Evolutionary conservation across 768 basidiomycete genomes (phyloP), one percentile per base, ranked within the genome.

Genomic region (Fomitopsis serialis): DNA sequence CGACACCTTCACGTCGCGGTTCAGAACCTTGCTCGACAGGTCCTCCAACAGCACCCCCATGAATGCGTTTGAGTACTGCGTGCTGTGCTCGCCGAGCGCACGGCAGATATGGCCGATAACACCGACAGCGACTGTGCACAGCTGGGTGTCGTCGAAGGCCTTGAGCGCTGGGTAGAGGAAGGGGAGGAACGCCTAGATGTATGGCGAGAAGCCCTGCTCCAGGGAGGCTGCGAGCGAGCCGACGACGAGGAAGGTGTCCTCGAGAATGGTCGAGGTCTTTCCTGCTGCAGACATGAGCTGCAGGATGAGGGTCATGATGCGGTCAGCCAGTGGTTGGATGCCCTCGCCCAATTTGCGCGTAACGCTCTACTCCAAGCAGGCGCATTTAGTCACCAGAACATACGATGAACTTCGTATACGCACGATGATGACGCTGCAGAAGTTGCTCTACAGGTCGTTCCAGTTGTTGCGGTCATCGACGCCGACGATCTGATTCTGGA

Each of bases 391-490:
- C 0, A 35, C 35, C 25, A 44, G 10, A 46, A 25, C 19, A n/a
- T 25, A 34, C 21, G 34, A 13, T 7, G 44, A 47, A 12, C 17
- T 40, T 23, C 7, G 6, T 6, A 35, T 32, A 74, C 89, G 66
- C 64, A 92, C 92, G 51, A 92, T 89, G 50, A 91, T 77, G 45
- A 97, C 89, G 59, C 87, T 85, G 68, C 94, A 97, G 61, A 98
- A 79, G 72, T 96, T 97, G 71, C 92, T 87, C 68, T 97, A 94
- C 23, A 99, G 78, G 67, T 99, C 96, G 65, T 97, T 97, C 94
- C 96, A 97, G 74, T 97, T 99, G 71, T 94, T 95, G 57, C 92
- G 85, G 65, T 99, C 97, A 69, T 99, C 97, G 17, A 85, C 77
- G 42, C 97, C 97, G 36, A 99, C 76, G 53, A 98, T 88, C 72